Conservation (phyloP, 805 yeast genomes). For the Schwanniomyces polymorphus region DNA sequence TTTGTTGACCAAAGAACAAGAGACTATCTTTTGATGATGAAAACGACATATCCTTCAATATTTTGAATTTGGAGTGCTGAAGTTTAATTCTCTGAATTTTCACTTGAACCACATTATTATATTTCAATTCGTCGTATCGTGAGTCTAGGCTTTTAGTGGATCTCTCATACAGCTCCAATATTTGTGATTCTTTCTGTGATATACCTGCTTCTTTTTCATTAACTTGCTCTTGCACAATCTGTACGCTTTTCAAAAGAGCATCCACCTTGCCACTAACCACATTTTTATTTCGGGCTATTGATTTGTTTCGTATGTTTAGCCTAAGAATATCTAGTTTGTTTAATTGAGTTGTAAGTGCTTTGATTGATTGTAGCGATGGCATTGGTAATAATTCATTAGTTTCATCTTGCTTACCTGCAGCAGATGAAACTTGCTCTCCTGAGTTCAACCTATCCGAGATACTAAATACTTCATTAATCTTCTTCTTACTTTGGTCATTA, state of each 20-base stretch:
- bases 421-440: constrained; percentile 2
- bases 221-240: constrained; percentile 1
- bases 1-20: constrained; percentile 24
- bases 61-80: constrained; percentile 21
- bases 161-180: neutral
- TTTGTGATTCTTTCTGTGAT: constrained; percentile 10
- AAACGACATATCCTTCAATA: constrained; percentile 26
- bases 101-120: constrained; percentile 16
- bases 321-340: constrained; percentile 23
- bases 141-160: neutral
- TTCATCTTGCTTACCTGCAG: neutral
- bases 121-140: constrained; percentile 6
- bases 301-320: constrained; percentile 14
- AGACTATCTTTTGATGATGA: constrained; percentile 6
- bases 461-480: constrained; percentile 27
- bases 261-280: constrained; percentile 5
- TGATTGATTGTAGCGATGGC: constrained; percentile 16
- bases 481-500: constrained; percentile 17
- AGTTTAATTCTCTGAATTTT: constrained; percentile 23
- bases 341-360: constrained; percentile 28
- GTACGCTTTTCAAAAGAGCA: neutral
- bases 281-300: constrained; percentile 8
- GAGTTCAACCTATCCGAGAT: constrained; percentile 11
- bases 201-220: constrained; percentile 4
- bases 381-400: constrained; percentile 11